phyloP scores from a whole-genome alignment of 371 early-diverging fungal genomes.

The Mucor irregularis region DNA sequence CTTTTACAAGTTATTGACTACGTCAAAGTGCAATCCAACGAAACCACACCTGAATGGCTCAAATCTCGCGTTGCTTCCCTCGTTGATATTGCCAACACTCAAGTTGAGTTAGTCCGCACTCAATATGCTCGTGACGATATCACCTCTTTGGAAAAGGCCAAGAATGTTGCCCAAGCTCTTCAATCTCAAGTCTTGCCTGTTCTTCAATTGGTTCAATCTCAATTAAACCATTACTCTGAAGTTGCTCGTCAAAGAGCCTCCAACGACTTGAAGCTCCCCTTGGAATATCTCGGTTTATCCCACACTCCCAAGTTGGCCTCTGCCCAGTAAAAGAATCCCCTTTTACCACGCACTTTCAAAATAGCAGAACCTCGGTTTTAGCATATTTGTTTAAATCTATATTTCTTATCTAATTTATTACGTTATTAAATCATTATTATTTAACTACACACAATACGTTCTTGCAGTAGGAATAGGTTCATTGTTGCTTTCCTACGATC shows the following conservation, averaged over 20 bases:
- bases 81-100: constrained; percentile 52
- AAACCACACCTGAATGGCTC: constrained; percentile 53
- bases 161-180: constrained; percentile 52
- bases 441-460: no score
- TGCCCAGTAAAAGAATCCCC: constrained; percentile 11
- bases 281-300: constrained; percentile 28
- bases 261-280: constrained; percentile 29
- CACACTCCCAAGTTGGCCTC: constrained; percentile 21
- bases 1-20: constrained; percentile 30
- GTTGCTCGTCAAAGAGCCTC: constrained; percentile 30
- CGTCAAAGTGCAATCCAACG: constrained; percentile 44
- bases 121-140: constrained; percentile 53
- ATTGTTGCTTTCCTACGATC: no score
- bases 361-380: no score
- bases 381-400: neutral
- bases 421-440: no score
- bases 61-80: constrained; percentile 51
- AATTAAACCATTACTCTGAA: constrained; percentile 38
- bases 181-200: constrained; percentile 62
- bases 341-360: neutral
- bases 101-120: constrained; percentile 47
- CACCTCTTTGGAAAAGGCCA: constrained; percentile 55
- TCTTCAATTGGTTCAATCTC: constrained; percentile 49
- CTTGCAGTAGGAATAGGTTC: no score
- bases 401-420: neutral